These are phyloP conservation scores for Yarrowia sp. DNA, from an alignment of 805 yeast genomes.

Conservation along the genomic window DNA sequence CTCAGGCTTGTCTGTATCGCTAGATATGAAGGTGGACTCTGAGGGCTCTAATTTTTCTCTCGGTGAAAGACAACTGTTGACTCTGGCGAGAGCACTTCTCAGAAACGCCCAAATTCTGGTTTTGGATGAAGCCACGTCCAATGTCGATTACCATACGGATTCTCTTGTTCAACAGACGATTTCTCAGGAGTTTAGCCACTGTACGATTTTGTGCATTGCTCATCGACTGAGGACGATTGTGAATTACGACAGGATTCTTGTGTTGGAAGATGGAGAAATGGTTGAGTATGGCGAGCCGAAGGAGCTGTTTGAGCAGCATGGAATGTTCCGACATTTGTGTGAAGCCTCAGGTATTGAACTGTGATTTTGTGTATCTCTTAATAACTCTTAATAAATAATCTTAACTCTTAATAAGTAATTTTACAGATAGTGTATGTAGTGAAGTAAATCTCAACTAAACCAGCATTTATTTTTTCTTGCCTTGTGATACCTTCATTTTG, in stretches of 20 bases:
- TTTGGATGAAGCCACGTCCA: conserved; percentile 75
- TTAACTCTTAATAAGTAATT: background rate
- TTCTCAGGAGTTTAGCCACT: conserved; percentile 53
- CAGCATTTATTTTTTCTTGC: too few relatives aligned
- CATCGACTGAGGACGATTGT: conserved; percentile 65
- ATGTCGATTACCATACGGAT: conserved; percentile 74
- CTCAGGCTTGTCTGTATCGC: conserved; percentile 55
- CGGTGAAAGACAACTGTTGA: conserved; percentile 70
- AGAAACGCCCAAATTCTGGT: conserved; percentile 60
- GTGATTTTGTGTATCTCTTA: background rate
- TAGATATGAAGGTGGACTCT: conserved; percentile 61
- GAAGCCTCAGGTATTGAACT: conserved; percentile 40
- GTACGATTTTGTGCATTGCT: conserved; percentile 72
- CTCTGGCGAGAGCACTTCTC: conserved; percentile 69
- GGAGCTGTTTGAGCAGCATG: conserved; percentile 45
- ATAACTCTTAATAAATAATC: background rate
- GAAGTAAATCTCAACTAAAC: too few relatives aligned
- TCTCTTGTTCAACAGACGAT: conserved; percentile 64
- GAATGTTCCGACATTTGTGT: conserved; percentile 52
- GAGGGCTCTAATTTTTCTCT: conserved; percentile 71
- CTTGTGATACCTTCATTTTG: too few relatives aligned
- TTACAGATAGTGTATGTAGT: too few relatives aligned
- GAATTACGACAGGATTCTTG: conserved; percentile 57
- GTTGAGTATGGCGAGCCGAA: conserved; percentile 56
- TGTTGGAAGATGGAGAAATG: conserved; percentile 56